A percentile compares a stretch with the other conserved stretches of the same genome.
phyloP scores from a whole-genome alignment of 192 early-diverging fungal genomes.

The Coemansia pectinata region DNA sequence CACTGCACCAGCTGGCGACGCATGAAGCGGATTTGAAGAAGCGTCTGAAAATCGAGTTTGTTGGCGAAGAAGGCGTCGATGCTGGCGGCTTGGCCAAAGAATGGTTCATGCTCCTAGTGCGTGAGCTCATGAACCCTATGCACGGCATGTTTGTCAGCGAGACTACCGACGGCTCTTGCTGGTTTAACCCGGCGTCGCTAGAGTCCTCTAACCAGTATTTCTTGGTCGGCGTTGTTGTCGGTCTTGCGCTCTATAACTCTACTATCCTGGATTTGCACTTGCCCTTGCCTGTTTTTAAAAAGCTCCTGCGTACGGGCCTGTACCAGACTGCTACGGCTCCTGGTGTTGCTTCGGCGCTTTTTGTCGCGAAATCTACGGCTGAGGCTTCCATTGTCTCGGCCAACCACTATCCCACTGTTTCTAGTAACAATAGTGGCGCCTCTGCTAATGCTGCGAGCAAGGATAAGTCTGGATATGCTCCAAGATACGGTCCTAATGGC shows the following conservation, averaged over 20 bases:
- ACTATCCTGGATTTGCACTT: slow-evolving; percentile 88
- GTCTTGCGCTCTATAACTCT: slow-evolving; percentile 91
- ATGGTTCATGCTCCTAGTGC: slow-evolving; percentile 92
- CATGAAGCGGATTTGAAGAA: slow-evolving; percentile 87
- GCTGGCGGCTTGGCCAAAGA: slow-evolving; percentile 97
- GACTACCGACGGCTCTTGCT: slow-evolving; percentile 58
- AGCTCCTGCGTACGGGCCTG: slow-evolving; percentile 61
- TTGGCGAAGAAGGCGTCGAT: slow-evolving; percentile 93
- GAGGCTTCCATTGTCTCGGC: slow-evolving; percentile 18
- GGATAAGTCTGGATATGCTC: slow-evolving; percentile 7
- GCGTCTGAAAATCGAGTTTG: slow-evolving; percentile 87
- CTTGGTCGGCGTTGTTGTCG: slow-evolving; percentile 88
- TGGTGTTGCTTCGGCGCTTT: slow-evolving; percentile 1
- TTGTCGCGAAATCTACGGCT: slow-evolving; percentile 14
- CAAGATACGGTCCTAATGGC: slow-evolving; percentile 6
- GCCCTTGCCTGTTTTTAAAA: slow-evolving; percentile 84
- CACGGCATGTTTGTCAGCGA: slow-evolving; percentile 85
- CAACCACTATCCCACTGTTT: slow-evolving; percentile 12
- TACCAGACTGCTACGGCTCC: slow-evolving; percentile 17
- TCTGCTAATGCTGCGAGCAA: not conserved
- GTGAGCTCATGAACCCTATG: slow-evolving; percentile 90
- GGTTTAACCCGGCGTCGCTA: slow-evolving; percentile 78
- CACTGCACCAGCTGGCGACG: slow-evolving; percentile 71
- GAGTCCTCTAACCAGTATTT: slow-evolving; percentile 83
- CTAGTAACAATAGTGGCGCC: not conserved